phyloP scores from a whole-genome alignment of 306 rosid species.

The Dryas octopetala region DNA sequence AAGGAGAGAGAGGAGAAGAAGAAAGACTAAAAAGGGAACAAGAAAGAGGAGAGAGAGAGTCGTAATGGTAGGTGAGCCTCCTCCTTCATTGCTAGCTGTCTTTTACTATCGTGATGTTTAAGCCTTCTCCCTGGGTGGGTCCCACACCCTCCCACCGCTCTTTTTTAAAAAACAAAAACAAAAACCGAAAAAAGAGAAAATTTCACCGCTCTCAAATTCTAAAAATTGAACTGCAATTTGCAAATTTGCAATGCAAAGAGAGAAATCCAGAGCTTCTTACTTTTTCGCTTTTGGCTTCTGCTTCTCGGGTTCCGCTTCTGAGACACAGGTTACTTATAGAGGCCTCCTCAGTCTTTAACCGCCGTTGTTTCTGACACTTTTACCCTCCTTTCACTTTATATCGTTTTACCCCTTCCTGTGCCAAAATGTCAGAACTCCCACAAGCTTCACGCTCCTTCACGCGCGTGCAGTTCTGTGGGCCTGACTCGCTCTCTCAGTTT shows the following conservation, averaged over 20 bases:
- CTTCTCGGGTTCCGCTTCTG: background rate
- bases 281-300: background rate
- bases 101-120: conserved; percentile 77
- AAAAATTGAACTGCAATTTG: no score
- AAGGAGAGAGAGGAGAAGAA: conserved; percentile 42
- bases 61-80: conserved; percentile 71
- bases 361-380: conserved; percentile 10
- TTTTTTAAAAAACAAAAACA: background rate
- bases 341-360: background rate
- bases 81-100: conserved; percentile 97
- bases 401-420: no score
- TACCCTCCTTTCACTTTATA: background rate
- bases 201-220: background rate
- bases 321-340: background rate
- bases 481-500: no score
- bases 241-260: no score
- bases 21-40: conserved; percentile 43
- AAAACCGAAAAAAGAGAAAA: no score
- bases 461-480: background rate
- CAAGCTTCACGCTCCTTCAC: background rate
- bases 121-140: conserved; percentile 52
- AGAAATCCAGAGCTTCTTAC: background rate
- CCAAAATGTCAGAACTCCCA: no score
- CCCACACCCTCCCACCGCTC: conserved; percentile 44
- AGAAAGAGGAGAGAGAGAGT: conserved; percentile 27